Percentiles rank a stretch among this genome's conserved stretches.
Evolutionary conservation across 1,284 basidiomycete genomes (phyloP).

Genomic region (Sporisorium exsertum): DNA sequence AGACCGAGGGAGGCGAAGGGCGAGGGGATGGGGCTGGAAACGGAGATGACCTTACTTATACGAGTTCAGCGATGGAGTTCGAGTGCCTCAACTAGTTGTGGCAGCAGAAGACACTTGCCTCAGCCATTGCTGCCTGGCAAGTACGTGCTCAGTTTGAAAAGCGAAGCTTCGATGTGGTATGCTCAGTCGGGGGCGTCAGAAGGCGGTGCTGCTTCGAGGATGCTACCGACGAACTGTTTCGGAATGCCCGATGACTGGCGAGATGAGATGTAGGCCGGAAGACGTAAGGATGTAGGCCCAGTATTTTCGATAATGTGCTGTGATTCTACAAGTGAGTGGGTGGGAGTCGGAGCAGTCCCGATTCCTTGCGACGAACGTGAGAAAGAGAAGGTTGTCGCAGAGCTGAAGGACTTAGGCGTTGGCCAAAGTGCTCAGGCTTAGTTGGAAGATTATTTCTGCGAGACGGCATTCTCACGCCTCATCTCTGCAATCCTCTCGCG

Average conservation of each 20-base stretch:
- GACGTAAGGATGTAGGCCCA: not conserved
- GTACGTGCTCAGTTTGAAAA: not conserved
- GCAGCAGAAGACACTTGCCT: not conserved
- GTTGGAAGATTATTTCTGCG: constrained; percentile 6
- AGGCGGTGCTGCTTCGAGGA: not conserved
- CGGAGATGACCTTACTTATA: not conserved
- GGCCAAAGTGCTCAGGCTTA: constrained; percentile 1
- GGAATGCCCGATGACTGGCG: not conserved
- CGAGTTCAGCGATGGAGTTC: not conserved
- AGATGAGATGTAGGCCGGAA: not conserved
- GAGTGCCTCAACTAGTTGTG: not conserved
- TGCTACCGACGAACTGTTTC: not conserved
- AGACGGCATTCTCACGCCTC: constrained; percentile 27
- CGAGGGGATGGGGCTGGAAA: not conserved
- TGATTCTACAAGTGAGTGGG: not conserved
- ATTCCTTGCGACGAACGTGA: not conserved
- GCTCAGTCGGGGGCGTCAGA: constrained; percentile 5
- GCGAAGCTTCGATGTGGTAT: not conserved
- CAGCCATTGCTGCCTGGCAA: not conserved
- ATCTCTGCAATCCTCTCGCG: constrained; percentile 57
- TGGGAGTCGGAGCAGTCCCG: not conserved
- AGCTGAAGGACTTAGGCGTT: too few relatives aligned
- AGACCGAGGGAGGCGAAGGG: not conserved
- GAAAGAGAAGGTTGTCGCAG: not conserved
- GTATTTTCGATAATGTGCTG: not conserved